These are phyloP conservation scores for Priceomyces melissophilus DNA, from an alignment of 805 yeast genomes.

Conservation along the genomic window DNA sequence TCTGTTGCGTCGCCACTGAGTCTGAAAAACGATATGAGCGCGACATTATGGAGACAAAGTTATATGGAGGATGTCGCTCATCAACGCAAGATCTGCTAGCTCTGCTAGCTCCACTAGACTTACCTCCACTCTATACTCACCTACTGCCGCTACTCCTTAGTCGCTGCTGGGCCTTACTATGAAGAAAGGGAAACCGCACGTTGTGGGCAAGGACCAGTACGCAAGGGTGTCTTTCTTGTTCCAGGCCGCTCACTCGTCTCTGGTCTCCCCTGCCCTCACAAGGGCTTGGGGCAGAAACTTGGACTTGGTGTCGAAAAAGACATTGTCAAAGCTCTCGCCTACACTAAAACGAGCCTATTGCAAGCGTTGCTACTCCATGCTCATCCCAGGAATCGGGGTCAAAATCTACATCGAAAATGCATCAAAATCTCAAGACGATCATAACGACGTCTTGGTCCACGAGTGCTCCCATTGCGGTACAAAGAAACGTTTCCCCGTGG, in stretches of 20 bases:
- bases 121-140: no score
- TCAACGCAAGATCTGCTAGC: no score
- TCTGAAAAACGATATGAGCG: not conserved
- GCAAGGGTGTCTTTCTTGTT: slow-evolving; percentile 57
- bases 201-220: slow-evolving; percentile 43
- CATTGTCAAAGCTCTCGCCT: slow-evolving; percentile 64
- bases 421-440: slow-evolving; percentile 26
- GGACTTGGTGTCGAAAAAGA: slow-evolving; percentile 62
- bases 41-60: not conserved
- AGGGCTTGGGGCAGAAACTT: slow-evolving; percentile 53
- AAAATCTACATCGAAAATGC: slow-evolving; percentile 38
- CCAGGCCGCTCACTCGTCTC: slow-evolving; percentile 47
- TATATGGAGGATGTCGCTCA: no score
- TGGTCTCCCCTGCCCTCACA: slow-evolving; percentile 42
- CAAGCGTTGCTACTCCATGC: slow-evolving; percentile 56
- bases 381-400: slow-evolving; percentile 48
- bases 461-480: slow-evolving; percentile 52
- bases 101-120: no score
- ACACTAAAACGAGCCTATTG: slow-evolving; percentile 65
- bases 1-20: no score
- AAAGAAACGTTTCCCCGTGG: slow-evolving; percentile 59
- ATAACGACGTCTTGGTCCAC: slow-evolving; percentile 47
- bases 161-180: no score
- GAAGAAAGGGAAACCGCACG: no score
- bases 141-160: no score